Base-by-base conservation (phyloP, 2,329 filamentous ascomycete species). In the Penicillium nordicum region DNA sequence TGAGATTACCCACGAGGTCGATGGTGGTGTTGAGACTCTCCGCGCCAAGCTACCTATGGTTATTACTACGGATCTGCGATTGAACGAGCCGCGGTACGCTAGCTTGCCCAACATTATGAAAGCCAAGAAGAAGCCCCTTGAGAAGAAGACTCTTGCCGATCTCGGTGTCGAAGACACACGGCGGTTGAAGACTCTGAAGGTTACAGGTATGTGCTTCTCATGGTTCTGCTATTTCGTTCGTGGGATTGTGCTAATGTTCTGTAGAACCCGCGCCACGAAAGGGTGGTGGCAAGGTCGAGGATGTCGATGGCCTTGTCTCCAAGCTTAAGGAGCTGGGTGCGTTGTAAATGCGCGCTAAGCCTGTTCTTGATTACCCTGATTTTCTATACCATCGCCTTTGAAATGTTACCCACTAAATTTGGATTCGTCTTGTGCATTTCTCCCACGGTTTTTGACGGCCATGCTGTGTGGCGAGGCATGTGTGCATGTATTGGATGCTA, bases 61-160 rank as follows among this genome's bases (percentile, higher is more conserved):
- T 50, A 89, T 99, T 67, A 99, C 94, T 59, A 96, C 94, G 60
- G 94, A 99, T 80, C 76, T 99, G 78, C 81, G 94, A 50, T 79
- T 99, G 74, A 99, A 99, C 72, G 91, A 95, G 84, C 94, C 94
- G 57, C 82, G 94, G 63, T 99, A 96, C 75, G 94, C 93, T 23
- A 96, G 86, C 76, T 76, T 99, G 84, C 93, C 92, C 49, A 97
- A 97, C 74, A 97, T 99, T 64, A 99, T 99, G 94, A 99, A 97
- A 88, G 94, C 94, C 51, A 99, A 99, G 89, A 99, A 97, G 89
- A 99, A 99, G 88, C 90, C 90, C 71, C 72, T 99, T 67, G 91
- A 94, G 69, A 97, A 97, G 88, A 88, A 91, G 83, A 90, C 84
- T 63, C 74, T 97, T 73, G 83, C 80, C 55, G 94, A 99, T 72